Evolutionary conservation across 169 alveolate species (phyloP), one percentile per base, ranked within the genome.

Genomic region (Eimeria brunetti): DNA sequence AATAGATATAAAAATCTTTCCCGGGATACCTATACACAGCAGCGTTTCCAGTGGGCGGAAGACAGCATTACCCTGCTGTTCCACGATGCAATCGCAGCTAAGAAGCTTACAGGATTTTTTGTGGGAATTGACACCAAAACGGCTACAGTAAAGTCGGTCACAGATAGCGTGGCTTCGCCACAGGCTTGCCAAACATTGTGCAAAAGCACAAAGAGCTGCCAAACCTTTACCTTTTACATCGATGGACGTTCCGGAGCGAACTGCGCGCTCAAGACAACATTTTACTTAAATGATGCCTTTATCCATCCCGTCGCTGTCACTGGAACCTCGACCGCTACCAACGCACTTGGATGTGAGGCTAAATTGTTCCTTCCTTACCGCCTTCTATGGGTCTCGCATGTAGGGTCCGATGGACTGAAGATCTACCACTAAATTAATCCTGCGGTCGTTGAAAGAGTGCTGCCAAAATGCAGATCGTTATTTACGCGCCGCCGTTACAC

Each of bases 171-270:
- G n/a, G 27, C 64, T 7, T 38, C 64, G 22, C 60, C 73, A 16
- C 18, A 41, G 38, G 92, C 44, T 8, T 86, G 92, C 58, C 78
- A 62, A 41, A 27, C 78, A n/a, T 20, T 86, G 49, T 86, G 92
- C 73, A 86, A 58, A 62, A 86, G 73, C 60, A 62, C 81, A 41
- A 62, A 16, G 16, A 38, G 53, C 18, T 86, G 92, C 33, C 11
- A 38, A 38, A 38, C 62, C 46, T 86, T 60, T 44, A 86, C 92
- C 1, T 86, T 62, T 33, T 86, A 86, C 64, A 60, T 86, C 51
- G 92, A 86, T 67, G 92, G 92, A 30, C 92, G 92, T 53, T 60
- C 92, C 44, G 92, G 81, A 24, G 80, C 83, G 41, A 86, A 86
- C 67, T 86, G 92, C 83, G 81, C 62, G n/a, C 92, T 86, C 83